Evolutionary conservation across 2,329 filamentous ascomycete genomes (phyloP).

Genomic region (Thelonectria blattea): DNA sequence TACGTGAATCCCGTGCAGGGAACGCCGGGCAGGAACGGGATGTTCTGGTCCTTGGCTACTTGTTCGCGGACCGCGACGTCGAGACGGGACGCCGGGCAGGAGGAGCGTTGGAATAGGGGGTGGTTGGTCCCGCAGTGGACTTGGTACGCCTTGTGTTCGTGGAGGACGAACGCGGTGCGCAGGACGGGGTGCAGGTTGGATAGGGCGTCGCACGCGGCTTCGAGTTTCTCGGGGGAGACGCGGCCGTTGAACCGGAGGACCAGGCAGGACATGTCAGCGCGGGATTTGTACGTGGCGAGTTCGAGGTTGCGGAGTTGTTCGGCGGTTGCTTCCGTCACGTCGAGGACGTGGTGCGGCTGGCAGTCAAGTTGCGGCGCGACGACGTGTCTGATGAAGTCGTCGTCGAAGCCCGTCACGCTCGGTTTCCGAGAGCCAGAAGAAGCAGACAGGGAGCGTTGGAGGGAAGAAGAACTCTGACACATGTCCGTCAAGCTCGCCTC

Average conservation of each 20-base stretch:
- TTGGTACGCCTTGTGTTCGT: constrained; percentile 56
- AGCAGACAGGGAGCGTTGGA: neutral
- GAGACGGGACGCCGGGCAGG: constrained; percentile 50
- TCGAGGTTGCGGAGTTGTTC: constrained; percentile 57
- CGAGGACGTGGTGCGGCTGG: constrained; percentile 50
- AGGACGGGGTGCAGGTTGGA: constrained; percentile 56
- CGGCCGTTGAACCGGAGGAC: constrained; percentile 55
- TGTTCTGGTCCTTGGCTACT: constrained; percentile 50
- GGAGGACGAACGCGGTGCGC: constrained; percentile 58
- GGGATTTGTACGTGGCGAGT: constrained; percentile 50
- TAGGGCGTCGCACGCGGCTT: constrained; percentile 54
- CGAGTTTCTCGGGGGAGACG: constrained; percentile 50
- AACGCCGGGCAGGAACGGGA: constrained; percentile 47
- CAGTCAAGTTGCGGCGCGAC: constrained; percentile 52
- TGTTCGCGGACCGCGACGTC: constrained; percentile 47
- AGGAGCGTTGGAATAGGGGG: constrained; percentile 52
- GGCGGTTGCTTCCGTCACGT: constrained; percentile 55
- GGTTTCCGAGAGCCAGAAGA: constrained; percentile 11
- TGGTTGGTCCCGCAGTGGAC: constrained; percentile 51
- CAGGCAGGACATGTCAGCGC: constrained; percentile 55
- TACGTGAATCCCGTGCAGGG: constrained; percentile 59
- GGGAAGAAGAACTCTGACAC: constrained; percentile 45
- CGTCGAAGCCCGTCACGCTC: constrained; percentile 30
- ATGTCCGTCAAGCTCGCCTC: constrained; percentile 53
- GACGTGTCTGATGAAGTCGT: constrained; percentile 48